These are phyloP conservation scores for Lactarius psammicola DNA, from an alignment of 768 basidiomycete genomes.

Conservation along the genomic window DNA sequence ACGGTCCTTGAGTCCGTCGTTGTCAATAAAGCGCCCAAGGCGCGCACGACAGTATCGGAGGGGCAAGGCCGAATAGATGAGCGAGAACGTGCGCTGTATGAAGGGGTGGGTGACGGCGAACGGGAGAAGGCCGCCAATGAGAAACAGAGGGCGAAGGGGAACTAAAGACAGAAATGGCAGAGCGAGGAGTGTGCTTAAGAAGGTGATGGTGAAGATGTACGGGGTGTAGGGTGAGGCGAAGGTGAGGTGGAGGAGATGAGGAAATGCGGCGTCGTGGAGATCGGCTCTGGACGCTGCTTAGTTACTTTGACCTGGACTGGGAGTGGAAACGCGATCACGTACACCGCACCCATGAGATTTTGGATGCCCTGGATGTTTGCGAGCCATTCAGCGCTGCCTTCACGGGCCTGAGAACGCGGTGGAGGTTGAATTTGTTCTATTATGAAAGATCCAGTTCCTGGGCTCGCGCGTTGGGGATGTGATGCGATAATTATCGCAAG, in stretches of 20 bases:
- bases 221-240: conserved; percentile 54
- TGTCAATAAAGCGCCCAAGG: conserved; percentile 47
- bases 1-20: conserved; percentile 61
- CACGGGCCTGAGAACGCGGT: conserved; percentile 42
- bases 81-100: conserved; percentile 34
- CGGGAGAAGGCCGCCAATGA: conserved; percentile 51
- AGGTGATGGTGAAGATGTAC: conserved; percentile 49
- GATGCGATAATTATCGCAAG: conserved; percentile 65
- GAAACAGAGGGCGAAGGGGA: conserved; percentile 46
- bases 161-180: conserved; percentile 39
- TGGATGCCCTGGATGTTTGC: conserved; percentile 88
- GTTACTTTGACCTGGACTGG: not conserved
- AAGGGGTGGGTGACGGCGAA: conserved; percentile 55
- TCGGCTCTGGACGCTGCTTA: conserved; percentile 52
- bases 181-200: conserved; percentile 45
- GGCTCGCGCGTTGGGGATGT: conserved; percentile 46
- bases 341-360: conserved; percentile 86
- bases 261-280: conserved; percentile 50
- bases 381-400: conserved; percentile 77
- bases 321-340: conserved; percentile 35
- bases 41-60: conserved; percentile 27
- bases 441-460: not conserved
- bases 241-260: conserved; percentile 50
- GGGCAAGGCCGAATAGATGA: conserved; percentile 33
- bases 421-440: conserved; percentile 34